Base-by-base conservation (phyloP, 225 moss, liverwort and hornwort species). In the Physcomitrellopsis africana region DNA sequence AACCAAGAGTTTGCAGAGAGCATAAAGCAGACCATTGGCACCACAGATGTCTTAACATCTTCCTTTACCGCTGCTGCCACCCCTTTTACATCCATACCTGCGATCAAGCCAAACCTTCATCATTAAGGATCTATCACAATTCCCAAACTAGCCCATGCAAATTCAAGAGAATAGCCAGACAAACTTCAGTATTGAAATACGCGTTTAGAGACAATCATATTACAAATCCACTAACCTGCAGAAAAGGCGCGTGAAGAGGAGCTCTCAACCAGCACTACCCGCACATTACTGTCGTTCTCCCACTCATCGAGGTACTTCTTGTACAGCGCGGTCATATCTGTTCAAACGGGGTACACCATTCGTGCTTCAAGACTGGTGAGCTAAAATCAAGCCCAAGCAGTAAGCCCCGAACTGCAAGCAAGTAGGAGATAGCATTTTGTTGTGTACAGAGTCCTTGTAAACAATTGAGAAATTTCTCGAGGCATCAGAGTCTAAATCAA, bases 11-110 rank as follows among this genome's bases (percentile, higher is more conserved):
- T 48, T 54, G 51, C 46, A 72, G 44, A 51, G 68, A 67, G 60
- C 60, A 74, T 41, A 51, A 51, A 72, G 42, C 82, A 73, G 69
- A 85, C 87, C 84, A 79, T 79, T 69, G 69, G 80, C 45, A 86
- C 77, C 23, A 85, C 41, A 82, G 77, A 27, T 63, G 87, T 83
- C 22, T 86, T 81, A 54, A 14, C 81, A 83, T 99, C 91, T 74
- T 88, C 89, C 81, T 92, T 83, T 73, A 99, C 81, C 62, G 93
- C 91, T 82, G 91, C 93, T 84, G 97, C 93, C 84, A 94, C 89
- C 83, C 94, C 91, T 80, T 99, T 99, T 62, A 99, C 90, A 90
- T 99, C 97, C 97, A 99, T 94, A 74, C 94, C 93, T 97, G 93
- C 90, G 91, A 73, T 85, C 80, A 90, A 88, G 73, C 64, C 8